phyloP scores from a whole-genome alignment of 805 yeast species.

The Wickerhamiella occidentalis region DNA sequence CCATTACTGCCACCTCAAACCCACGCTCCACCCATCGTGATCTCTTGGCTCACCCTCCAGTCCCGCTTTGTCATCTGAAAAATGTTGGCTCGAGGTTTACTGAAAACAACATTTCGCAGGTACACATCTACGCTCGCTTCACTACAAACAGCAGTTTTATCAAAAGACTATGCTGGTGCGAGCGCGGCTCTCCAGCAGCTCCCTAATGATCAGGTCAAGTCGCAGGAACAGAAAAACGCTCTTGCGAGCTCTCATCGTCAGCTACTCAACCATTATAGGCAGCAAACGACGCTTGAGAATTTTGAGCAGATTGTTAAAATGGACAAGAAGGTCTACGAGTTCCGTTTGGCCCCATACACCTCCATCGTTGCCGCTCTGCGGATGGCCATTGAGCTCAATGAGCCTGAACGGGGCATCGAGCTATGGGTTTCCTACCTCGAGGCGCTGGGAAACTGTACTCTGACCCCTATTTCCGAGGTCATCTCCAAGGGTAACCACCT shows the following conservation, averaged over 20 bases:
- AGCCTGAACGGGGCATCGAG: slow-evolving; percentile 23
- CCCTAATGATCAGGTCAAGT: not conserved
- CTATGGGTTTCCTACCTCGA: slow-evolving; percentile 28
- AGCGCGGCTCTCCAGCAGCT: not conserved
- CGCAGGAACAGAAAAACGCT: not conserved
- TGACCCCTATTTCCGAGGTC: slow-evolving; percentile 11
- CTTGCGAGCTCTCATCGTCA: not conserved
- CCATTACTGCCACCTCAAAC: too few species aligned
- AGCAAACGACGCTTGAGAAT: not conserved
- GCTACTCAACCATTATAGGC: not conserved
- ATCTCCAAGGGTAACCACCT: slow-evolving; percentile 20
- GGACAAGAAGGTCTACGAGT: slow-evolving; percentile 5
- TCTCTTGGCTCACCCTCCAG: too few species aligned
- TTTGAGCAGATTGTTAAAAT: not conserved
- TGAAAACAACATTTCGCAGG: slow-evolving; percentile 1
- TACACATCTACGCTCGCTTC: slow-evolving; percentile 1
- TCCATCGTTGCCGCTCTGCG: slow-evolving; percentile 20
- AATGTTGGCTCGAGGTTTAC: slow-evolving; percentile 7
- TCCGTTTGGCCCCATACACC: slow-evolving; percentile 12
- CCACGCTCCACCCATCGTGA: too few species aligned
- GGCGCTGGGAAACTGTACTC: slow-evolving; percentile 16
- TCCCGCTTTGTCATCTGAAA: slow-evolving; percentile 12
- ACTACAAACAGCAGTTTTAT: not conserved
- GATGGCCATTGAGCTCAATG: slow-evolving; percentile 19
- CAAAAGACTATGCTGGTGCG: not conserved